Evolutionary conservation across 2,329 filamentous ascomycete species (phyloP).

Genomic region (Eurotiales sp.): DNA sequence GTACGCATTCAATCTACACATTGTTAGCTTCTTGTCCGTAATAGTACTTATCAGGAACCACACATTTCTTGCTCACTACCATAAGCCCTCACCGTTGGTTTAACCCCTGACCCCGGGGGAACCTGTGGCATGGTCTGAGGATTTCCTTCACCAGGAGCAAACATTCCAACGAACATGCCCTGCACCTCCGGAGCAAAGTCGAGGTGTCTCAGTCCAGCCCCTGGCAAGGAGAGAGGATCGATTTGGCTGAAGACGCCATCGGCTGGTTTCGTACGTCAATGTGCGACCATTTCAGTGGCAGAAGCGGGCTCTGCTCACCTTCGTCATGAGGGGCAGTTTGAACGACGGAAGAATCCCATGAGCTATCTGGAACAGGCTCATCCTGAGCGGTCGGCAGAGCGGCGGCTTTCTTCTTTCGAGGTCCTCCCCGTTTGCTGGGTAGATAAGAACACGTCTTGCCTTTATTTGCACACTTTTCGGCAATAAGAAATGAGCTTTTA

Average conservation of each 20-base stretch:
- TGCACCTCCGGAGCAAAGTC: constrained; percentile 32
- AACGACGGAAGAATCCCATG: constrained; percentile 21
- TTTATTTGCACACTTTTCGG: constrained; percentile 36
- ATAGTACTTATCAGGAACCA: constrained; percentile 17
- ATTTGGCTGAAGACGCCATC: constrained; percentile 39
- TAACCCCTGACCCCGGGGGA: constrained; percentile 22
- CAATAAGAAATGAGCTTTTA: constrained; percentile 10
- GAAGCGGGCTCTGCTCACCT: constrained; percentile 22
- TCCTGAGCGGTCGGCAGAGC: constrained; percentile 21
- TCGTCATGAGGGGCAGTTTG: constrained; percentile 28
- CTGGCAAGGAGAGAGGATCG: constrained; percentile 37
- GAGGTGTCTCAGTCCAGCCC: constrained; percentile 38
- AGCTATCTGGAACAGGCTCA: constrained; percentile 19
- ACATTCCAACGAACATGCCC: constrained; percentile 37
- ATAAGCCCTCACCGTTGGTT: constrained; percentile 35
- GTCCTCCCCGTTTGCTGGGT: constrained; percentile 43
- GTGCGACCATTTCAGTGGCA: background rate
- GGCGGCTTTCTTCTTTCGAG: constrained; percentile 38
- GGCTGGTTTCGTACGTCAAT: constrained; percentile 23
- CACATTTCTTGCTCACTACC: constrained; percentile 41
- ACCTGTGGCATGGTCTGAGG: constrained; percentile 26
- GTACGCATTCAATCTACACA: constrained; percentile 41
- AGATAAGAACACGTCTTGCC: constrained; percentile 40
- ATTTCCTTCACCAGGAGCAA: constrained; percentile 23
- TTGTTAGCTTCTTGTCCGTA: background rate